A percentile compares a stretch with the other conserved stretches of the same genome.
phyloP scores from a whole-genome alignment of 2,329 filamentous ascomycete species.

The Trichophaea hybrida region DNA sequence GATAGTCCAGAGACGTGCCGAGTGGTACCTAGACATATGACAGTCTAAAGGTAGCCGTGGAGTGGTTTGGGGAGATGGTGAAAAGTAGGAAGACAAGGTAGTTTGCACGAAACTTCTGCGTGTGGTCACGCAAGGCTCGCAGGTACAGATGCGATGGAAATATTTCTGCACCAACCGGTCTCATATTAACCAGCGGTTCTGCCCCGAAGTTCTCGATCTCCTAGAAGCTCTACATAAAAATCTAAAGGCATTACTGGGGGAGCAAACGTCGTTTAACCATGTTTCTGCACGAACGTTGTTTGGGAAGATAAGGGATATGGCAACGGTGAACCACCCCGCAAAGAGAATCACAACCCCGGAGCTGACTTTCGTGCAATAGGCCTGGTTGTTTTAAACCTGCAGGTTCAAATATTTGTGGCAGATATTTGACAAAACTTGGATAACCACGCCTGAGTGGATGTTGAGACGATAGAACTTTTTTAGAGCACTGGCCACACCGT shows the following conservation, averaged over 20 bases:
- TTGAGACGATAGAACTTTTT: too few species aligned
- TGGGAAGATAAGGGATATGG: slow-evolving; percentile 41
- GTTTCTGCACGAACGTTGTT: slow-evolving; percentile 70
- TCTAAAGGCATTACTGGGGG: slow-evolving; percentile 19
- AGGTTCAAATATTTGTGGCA: slow-evolving; percentile 54
- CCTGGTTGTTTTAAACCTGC: slow-evolving; percentile 46
- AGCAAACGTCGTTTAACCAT: slow-evolving; percentile 47
- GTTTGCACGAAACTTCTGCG: slow-evolving; percentile 30
- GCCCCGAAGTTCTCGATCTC: slow-evolving; percentile 55
- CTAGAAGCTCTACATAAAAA: slow-evolving; percentile 37
- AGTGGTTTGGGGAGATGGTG: slow-evolving; percentile 54
- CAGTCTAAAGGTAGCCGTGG: slow-evolving; percentile 59
- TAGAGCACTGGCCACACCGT: too few species aligned
- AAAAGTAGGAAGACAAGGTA: slow-evolving; percentile 30
- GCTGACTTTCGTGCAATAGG: slow-evolving; percentile 36
- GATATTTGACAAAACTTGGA: slow-evolving; percentile 44
- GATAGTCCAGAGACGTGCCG: too few species aligned
- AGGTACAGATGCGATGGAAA: not conserved
- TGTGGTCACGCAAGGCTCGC: slow-evolving; percentile 26
- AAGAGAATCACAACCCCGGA: not conserved
- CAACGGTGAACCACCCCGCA: not conserved
- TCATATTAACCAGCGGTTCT: slow-evolving; percentile 86
- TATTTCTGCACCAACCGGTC: slow-evolving; percentile 34
- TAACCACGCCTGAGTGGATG: slow-evolving; percentile 36
- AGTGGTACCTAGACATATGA: slow-evolving; percentile 77